These are phyloP conservation scores for Candida michaelii DNA, from an alignment of 805 yeast genomes.

Conservation along the genomic window DNA sequence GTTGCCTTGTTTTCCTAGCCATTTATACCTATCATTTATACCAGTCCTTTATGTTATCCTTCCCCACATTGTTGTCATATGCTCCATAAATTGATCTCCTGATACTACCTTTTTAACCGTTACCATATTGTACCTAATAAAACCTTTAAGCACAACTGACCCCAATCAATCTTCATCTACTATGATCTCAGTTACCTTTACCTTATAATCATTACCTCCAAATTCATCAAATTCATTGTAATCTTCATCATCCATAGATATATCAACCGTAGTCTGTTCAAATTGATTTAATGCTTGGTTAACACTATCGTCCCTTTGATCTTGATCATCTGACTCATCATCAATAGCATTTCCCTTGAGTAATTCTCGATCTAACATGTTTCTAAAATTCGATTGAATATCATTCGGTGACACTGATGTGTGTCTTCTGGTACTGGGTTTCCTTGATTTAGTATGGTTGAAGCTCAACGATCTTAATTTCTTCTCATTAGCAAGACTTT, in stretches of 20 bases:
- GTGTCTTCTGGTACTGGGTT: slow-evolving; percentile 11
- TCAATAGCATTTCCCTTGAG: slow-evolving; percentile 19
- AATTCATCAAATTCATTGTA: slow-evolving; percentile 11
- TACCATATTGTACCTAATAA: no score
- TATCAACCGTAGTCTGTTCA: slow-evolving; percentile 13
- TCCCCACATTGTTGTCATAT: no score
- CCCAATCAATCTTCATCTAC: slow-evolving; percentile 32
- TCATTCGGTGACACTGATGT: slow-evolving; percentile 11
- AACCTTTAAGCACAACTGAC: no score
- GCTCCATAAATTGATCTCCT: no score
- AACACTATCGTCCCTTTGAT: slow-evolving; percentile 6
- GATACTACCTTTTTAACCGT: no score
- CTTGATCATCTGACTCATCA: slow-evolving; percentile 15
- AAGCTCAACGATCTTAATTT: slow-evolving; percentile 26
- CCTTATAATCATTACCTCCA: slow-evolving; percentile 27
- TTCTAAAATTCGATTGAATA: slow-evolving; percentile 8
- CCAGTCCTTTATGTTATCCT: no score
- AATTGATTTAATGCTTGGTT: slow-evolving; percentile 12
- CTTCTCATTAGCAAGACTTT: slow-evolving; percentile 34
- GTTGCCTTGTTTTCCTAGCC: no score
- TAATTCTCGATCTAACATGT: slow-evolving; percentile 2
- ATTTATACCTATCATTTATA: no score
- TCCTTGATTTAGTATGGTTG: slow-evolving; percentile 15
- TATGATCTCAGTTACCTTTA: slow-evolving; percentile 42
- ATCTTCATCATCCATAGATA: slow-evolving; percentile 15